Evolutionary conservation across 345 rosid species (phyloP), one percentile per base, ranked within the genome.

Genomic region (Pugionium cornutum): DNA sequence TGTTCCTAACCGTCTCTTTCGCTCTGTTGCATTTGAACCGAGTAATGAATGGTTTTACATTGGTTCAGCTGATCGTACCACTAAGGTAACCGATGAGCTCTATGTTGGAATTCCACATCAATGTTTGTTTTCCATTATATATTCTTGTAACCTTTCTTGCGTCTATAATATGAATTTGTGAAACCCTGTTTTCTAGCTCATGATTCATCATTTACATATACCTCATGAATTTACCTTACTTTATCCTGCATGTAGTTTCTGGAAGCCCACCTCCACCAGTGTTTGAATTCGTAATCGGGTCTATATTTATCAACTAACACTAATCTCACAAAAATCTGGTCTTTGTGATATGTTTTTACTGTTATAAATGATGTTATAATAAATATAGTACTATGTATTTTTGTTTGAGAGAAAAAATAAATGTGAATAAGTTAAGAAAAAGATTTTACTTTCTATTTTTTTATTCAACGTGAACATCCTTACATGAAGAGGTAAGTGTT

Each of bases 11-110:
- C 41, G 32, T 32, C 46, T 49, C 48, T 48, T 92, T 67, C 83
- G 96, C 76, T 88, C 96, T 31, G 46, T 92, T 75, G 95, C 99
- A 30, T 88, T 94, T 79, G 97, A 90, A 78, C 96, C 97, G 29
- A 88, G 97, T 79, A 89, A 88, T 76, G 58, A 81, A 43, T 88
- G 97, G 96, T 92, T 92, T 77, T 86, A 92, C 71, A 89, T 97
- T 74, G 97, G 97, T 43, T 92, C 99, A 54, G 92, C 97, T 9
- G 97, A 92, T 74, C 86, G 90, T 52, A 89, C 97, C 51, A 92
- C 89, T 67, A 91, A 89, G 95, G 89, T 91, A 78, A 49, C 29
- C 25, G 9, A 18, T 64, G 3, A 48, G 56, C 53, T 64, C 46
- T 26, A 28, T 53, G 4, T 18, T 28, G 18, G 50, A 9, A 48